These are phyloP conservation scores for Yarrowia keelungensis DNA, from an alignment of 805 yeast genomes.

Conservation along the genomic window DNA sequence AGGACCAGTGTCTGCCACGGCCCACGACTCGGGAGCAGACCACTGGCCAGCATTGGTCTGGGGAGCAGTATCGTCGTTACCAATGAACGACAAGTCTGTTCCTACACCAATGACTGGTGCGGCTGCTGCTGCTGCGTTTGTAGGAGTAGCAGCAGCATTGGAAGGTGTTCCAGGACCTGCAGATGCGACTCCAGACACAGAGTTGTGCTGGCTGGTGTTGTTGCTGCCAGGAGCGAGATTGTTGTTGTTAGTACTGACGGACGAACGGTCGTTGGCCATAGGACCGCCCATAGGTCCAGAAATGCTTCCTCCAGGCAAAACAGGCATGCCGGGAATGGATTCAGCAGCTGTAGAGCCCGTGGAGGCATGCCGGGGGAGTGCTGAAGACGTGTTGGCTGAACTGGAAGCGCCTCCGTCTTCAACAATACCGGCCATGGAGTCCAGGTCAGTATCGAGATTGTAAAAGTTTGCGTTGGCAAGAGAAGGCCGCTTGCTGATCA, in stretches of 20 bases:
- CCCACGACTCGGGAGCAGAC: slow-evolving; percentile 47
- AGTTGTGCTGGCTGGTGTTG: neutral
- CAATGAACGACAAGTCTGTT: slow-evolving; percentile 40
- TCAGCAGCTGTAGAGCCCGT: slow-evolving; percentile 22
- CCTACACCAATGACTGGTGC: slow-evolving; percentile 38
- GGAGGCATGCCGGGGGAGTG: slow-evolving; percentile 9
- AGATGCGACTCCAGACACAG: neutral
- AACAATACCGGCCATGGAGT: slow-evolving; percentile 61
- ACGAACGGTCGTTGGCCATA: slow-evolving; percentile 42
- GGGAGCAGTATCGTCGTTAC: slow-evolving; percentile 35
- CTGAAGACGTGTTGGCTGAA: slow-evolving; percentile 2
- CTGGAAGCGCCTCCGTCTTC: slow-evolving; percentile 2
- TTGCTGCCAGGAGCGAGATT: too few relatives aligned
- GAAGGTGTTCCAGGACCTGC: neutral
- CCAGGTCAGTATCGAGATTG: slow-evolving; percentile 56
- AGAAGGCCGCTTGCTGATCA: slow-evolving; percentile 24
- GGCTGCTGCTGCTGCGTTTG: neutral
- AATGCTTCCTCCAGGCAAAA: slow-evolving; percentile 32
- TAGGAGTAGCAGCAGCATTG: too few relatives aligned
- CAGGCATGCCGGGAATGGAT: slow-evolving; percentile 37
- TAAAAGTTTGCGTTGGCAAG: slow-evolving; percentile 36
- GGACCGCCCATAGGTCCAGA: slow-evolving; percentile 22
- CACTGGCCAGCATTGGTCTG: slow-evolving; percentile 40
- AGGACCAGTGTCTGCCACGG: slow-evolving; percentile 40
- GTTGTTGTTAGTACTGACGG: slow-evolving; percentile 14